Conservation (phyloP, 805 yeast species). For the Pichia eremophila region DNA sequence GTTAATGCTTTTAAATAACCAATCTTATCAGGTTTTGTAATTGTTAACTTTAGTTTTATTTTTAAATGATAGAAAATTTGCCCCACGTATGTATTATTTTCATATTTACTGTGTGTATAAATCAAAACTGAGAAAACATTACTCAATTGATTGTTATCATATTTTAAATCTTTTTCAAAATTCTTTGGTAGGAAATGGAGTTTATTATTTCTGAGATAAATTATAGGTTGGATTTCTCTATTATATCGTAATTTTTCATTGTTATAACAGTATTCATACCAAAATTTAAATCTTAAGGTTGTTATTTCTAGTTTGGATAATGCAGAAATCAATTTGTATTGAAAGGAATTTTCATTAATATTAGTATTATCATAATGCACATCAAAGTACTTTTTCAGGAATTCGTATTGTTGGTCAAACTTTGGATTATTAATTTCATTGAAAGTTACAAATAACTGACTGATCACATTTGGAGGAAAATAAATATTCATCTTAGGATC, state of each 20-base stretch:
- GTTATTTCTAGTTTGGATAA: slow-evolving; percentile 1
- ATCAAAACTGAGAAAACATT: slow-evolving; percentile 14
- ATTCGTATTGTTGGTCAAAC: slow-evolving; percentile 1
- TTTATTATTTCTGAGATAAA: slow-evolving; percentile 5
- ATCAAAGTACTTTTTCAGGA: slow-evolving; percentile 2
- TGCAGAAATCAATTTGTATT: slow-evolving; percentile 5
- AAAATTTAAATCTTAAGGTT: slow-evolving; percentile 6
- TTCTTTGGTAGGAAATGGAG: slow-evolving; percentile 8
- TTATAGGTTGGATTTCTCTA: slow-evolving; percentile 2
- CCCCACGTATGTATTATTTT: slow-evolving; percentile 10
- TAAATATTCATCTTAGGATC: background rate
- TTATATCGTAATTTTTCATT: slow-evolving; percentile 4
- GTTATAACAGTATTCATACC: slow-evolving; percentile 8
- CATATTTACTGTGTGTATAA: slow-evolving; percentile 17
- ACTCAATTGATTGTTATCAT: slow-evolving; percentile 3
- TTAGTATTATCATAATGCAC: slow-evolving; percentile 1
- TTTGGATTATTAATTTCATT: background rate
- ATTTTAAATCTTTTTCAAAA: slow-evolving; percentile 5
- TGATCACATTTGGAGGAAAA: slow-evolving; percentile 5
- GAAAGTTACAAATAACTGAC: background rate
- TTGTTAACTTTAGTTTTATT: slow-evolving; percentile 1
- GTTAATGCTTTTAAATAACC: slow-evolving; percentile 14
- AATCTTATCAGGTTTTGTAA: slow-evolving; percentile 13
- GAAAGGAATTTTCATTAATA: slow-evolving; percentile 3
- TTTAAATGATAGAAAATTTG: slow-evolving; percentile 10